phyloP scores from a whole-genome alignment of 495 filamentous ascomycete genomes.

The Glutinoglossum americanum region DNA sequence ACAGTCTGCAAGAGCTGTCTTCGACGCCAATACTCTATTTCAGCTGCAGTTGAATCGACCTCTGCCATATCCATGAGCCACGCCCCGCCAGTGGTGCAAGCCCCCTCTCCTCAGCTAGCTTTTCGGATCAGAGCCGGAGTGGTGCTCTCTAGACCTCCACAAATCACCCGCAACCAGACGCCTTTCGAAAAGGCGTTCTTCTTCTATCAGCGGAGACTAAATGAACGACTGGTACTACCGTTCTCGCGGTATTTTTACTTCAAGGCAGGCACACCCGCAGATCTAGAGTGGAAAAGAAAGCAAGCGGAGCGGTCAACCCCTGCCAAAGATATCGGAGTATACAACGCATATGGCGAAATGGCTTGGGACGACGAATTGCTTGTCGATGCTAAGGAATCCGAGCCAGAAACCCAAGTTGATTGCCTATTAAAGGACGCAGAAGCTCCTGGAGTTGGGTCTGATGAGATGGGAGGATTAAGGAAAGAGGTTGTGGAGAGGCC shows the following conservation, averaged over 20 bases:
- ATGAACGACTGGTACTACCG: conserved; percentile 74
- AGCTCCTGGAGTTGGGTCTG: conserved; percentile 25
- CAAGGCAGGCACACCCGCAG: conserved; percentile 68
- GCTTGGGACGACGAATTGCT: conserved; percentile 89
- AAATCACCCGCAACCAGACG: conserved; percentile 62
- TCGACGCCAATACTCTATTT: neutral
- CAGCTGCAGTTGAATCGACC: neutral
- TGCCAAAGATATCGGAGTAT: conserved; percentile 67
- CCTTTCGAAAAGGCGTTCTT: conserved; percentile 82
- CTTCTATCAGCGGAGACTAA: conserved; percentile 91
- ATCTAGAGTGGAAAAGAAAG: conserved; percentile 83
- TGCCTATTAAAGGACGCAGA: conserved; percentile 59
- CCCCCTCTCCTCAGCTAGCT: neutral
- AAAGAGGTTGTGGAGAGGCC: conserved; percentile 52
- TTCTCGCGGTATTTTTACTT: conserved; percentile 92
- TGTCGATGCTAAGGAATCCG: conserved; percentile 39
- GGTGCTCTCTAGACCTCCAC: conserved; percentile 70
- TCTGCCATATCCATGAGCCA: neutral
- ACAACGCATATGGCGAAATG: conserved; percentile 54
- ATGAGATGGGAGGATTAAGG: conserved; percentile 36
- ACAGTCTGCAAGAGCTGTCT: neutral
- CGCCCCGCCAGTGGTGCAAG: neutral
- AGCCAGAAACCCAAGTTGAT: conserved; percentile 37
- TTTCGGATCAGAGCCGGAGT: conserved; percentile 42
- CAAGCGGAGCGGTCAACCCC: conserved; percentile 48